Evolutionary conservation across 331 rosid species (phyloP).

Genomic region (Quercus lobata): DNA sequence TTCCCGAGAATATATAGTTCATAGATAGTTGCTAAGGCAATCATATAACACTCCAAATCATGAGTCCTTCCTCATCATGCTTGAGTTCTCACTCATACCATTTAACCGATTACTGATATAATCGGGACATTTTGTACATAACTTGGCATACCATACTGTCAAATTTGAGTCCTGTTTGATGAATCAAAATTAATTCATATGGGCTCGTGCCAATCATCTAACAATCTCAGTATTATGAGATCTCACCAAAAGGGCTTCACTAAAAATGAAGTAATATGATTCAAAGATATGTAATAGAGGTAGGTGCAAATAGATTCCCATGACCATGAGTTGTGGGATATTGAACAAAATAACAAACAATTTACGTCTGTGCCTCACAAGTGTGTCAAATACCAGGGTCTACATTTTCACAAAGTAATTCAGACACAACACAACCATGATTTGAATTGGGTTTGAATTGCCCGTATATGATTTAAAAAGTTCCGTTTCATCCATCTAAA

Average conservation of each 20-base stretch:
- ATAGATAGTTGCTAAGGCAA: neutral
- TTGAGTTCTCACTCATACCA: neutral
- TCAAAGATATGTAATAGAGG: neutral
- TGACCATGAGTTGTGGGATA: neutral
- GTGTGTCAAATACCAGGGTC: no score
- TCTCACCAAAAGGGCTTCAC: neutral
- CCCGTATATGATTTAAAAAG: no score
- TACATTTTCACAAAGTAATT: no score
- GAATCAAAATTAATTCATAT: neutral
- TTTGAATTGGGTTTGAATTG: no score
- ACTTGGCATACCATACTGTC: neutral
- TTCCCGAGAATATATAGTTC: no score
- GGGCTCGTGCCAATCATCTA: neutral
- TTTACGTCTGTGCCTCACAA: no score
- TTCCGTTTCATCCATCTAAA: no score
- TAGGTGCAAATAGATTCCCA: neutral
- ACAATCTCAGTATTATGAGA: neutral
- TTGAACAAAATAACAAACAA: neutral
- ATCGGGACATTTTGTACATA: neutral
- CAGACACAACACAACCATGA: no score
- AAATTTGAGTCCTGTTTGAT: neutral
- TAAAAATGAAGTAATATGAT: neutral
- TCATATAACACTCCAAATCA: neutral
- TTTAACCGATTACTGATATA: neutral
- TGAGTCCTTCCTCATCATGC: neutral